Conservation (phyloP, 2,329 filamentous ascomycete species). For the Ophiocordyceps camponoti-rufipedis region DNA sequence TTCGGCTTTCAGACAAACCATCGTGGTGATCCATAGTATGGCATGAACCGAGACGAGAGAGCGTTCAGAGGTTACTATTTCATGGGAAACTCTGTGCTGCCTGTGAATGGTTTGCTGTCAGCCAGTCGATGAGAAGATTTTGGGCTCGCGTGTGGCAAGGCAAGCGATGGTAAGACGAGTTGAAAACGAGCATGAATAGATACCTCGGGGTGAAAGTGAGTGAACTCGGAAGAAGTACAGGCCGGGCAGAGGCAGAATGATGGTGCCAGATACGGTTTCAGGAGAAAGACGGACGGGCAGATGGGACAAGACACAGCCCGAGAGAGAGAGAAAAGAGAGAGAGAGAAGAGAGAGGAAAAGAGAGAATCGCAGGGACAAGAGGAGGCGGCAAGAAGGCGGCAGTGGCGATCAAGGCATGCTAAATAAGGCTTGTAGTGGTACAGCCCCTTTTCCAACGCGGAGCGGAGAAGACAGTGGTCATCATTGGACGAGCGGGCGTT, state of each 20-base stretch:
- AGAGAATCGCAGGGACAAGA: neutral
- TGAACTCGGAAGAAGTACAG: neutral
- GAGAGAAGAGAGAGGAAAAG: neutral
- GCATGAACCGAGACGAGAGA: neutral
- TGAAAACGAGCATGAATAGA: neutral
- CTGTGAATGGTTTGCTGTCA: no score
- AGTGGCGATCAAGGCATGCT: neutral
- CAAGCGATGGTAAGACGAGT: neutral
- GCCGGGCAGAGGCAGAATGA: no score
- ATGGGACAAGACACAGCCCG: no score
- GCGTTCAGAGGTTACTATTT: no score
- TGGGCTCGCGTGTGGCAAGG: no score
- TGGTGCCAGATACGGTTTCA: no score
- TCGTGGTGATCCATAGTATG: constrained; percentile 7
- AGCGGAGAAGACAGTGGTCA: no score
- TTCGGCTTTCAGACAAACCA: constrained; percentile 6
- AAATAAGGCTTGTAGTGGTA: no score
- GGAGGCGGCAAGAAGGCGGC: neutral
- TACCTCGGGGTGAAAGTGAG: neutral
- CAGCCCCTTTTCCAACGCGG: no score
- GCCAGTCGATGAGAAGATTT: no score
- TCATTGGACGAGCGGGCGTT: no score
- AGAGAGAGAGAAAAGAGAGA: neutral
- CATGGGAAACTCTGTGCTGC: neutral
- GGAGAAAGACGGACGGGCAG: neutral